A percentile compares a stretch with the other conserved stretches of the same genome.
Conservation (phyloP, 2,329 filamentous ascomycete species). For the Rugonectria rugulosa region DNA sequence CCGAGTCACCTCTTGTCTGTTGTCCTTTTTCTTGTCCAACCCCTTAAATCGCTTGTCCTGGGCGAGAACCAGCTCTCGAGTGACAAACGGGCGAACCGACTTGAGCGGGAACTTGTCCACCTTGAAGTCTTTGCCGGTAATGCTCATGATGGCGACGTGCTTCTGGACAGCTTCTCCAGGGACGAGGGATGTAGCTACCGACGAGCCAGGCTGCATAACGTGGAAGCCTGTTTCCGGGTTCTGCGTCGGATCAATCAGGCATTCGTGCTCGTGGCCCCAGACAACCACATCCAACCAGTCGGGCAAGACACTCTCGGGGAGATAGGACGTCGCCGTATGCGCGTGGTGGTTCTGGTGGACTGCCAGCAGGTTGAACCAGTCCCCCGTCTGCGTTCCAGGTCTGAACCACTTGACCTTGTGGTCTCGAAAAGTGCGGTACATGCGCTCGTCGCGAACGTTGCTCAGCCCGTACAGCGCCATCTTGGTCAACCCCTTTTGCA, state of each 20-base stretch:
- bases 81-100: constrained; percentile 89
- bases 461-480: constrained; percentile 92
- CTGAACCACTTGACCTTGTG: constrained; percentile 94
- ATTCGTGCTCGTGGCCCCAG: constrained; percentile 99
- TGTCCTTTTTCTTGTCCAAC: constrained; percentile 82
- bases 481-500: constrained; percentile 94
- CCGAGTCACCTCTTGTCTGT: constrained; percentile 79
- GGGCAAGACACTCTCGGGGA: constrained; percentile 92
- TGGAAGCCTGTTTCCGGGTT: constrained; percentile 92
- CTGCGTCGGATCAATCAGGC: constrained; percentile 80
- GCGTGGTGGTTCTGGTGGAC: constrained; percentile 97
- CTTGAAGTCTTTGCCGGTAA: constrained; percentile 84
- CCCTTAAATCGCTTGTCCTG: constrained; percentile 80
- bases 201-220: constrained; percentile 97
- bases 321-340: constrained; percentile 89
- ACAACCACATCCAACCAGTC: constrained; percentile 90
- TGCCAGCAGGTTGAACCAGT: constrained; percentile 96
- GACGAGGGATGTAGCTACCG: constrained; percentile 90
- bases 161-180: constrained; percentile 91
- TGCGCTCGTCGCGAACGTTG: constrained; percentile 93
- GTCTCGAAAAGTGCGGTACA: constrained; percentile 93
- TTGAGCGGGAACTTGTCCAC: constrained; percentile 84
- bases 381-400: constrained; percentile 77
- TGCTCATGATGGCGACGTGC: constrained; percentile 83
- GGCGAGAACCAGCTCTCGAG: constrained; percentile 79